phyloP scores from a whole-genome alignment of 2,329 filamentous ascomycete species.

The Ilyonectria robusta region DNA sequence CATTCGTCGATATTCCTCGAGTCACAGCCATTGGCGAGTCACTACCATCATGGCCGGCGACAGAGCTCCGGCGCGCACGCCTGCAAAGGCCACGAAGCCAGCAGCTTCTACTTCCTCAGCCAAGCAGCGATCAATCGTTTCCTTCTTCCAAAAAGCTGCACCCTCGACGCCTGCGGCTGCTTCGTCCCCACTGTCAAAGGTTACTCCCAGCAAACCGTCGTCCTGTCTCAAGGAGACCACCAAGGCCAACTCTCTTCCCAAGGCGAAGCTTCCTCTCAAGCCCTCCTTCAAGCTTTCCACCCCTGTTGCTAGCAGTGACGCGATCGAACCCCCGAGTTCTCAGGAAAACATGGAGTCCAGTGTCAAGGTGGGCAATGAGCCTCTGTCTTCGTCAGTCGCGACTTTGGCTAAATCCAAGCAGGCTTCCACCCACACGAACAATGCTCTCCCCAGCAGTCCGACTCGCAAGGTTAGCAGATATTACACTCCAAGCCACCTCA shows the following conservation, averaged over 20 bases:
- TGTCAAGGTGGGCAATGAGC: slow-evolving; percentile 36
- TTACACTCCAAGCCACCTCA: too few relatives aligned
- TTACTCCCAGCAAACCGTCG: slow-evolving; percentile 50
- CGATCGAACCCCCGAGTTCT: slow-evolving; percentile 75
- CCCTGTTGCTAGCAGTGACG: slow-evolving; percentile 86
- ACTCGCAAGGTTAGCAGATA: slow-evolving; percentile 77
- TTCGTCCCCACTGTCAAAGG: slow-evolving; percentile 51
- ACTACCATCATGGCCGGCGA: slow-evolving; percentile 50
- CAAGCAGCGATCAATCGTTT: slow-evolving; percentile 61
- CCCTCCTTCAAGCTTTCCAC: slow-evolving; percentile 64
- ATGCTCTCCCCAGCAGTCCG: slow-evolving; percentile 72
- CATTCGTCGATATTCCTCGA: slow-evolving; percentile 13
- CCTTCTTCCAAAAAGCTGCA: slow-evolving; percentile 61
- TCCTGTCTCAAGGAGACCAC: slow-evolving; percentile 59
- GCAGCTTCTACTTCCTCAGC: slow-evolving; percentile 49
- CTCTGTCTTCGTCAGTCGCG: slow-evolving; percentile 20
- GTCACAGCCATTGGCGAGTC: slow-evolving; percentile 18
- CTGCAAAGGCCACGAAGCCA: slow-evolving; percentile 51
- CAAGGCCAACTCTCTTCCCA: slow-evolving; percentile 57
- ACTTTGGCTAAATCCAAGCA: slow-evolving; percentile 58
- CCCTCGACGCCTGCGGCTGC: slow-evolving; percentile 52
- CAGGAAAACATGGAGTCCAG: slow-evolving; percentile 71
- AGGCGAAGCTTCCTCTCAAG: slow-evolving; percentile 63
- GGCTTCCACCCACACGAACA: slow-evolving; percentile 50
- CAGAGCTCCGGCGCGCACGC: slow-evolving; percentile 50